phyloP scores from a whole-genome alignment of 73 alveolate genomes.

The Durusdinium trenchii region DNA sequence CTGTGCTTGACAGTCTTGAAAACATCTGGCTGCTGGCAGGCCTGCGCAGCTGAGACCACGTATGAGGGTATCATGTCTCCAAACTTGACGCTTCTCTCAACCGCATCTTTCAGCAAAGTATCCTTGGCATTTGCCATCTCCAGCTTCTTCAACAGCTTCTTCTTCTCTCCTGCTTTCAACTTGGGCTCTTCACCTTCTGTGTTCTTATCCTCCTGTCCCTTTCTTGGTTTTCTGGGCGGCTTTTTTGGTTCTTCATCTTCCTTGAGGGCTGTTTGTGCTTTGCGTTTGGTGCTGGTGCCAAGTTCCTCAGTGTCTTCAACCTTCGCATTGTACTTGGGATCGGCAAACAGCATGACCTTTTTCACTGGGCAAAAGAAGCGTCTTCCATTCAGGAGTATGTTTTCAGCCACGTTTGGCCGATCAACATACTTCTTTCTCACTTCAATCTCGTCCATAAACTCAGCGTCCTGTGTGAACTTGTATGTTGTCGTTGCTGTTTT shows the following conservation, averaged over 20 bases:
- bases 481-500: background rate
- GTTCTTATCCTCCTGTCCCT: background rate
- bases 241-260: background rate
- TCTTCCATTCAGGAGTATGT: constrained; percentile 9
- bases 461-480: background rate
- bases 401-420: background rate
- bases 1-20: background rate
- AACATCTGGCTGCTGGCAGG: background rate
- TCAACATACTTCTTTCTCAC: background rate
- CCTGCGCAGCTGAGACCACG: background rate
- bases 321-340: background rate
- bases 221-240: background rate
- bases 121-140: background rate
- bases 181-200: background rate
- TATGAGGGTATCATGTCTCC: background rate
- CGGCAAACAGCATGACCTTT: background rate
- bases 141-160: background rate
- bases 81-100: background rate
- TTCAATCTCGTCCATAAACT: background rate
- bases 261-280: background rate
- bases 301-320: background rate
- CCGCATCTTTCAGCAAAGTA: background rate
- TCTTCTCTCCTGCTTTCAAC: background rate
- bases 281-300: background rate
- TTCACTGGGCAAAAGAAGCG: background rate